These are phyloP conservation scores for Papiliotrema flavescens DNA, from an alignment of 1,284 basidiomycete genomes.

Conservation along the genomic window DNA sequence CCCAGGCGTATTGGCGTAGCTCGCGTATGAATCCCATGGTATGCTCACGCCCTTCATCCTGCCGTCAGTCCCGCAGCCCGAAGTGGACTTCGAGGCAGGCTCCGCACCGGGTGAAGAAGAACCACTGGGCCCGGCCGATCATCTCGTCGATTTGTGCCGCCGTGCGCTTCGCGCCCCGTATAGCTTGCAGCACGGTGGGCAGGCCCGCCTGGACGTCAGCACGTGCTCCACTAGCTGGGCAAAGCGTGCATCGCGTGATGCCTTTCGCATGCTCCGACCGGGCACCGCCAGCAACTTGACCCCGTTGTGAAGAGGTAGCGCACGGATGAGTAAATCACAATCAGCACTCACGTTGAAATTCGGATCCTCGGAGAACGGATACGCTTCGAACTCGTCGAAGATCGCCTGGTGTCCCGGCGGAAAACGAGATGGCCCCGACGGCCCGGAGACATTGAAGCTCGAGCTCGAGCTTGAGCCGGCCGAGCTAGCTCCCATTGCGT, in stretches of 20 bases:
- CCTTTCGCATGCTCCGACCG: too few relatives aligned
- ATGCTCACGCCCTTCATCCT: slow-evolving; percentile 10
- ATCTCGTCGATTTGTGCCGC: slow-evolving; percentile 39
- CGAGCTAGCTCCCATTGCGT: too few relatives aligned
- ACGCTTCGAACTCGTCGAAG: slow-evolving; percentile 33
- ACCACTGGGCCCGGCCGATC: slow-evolving; percentile 43
- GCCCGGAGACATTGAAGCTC: too few relatives aligned
- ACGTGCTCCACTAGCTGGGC: neutral
- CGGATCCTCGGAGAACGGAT: slow-evolving; percentile 36
- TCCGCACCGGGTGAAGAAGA: slow-evolving; percentile 35
- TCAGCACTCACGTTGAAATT: slow-evolving; percentile 34
- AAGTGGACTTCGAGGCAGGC: neutral
- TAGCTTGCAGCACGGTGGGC: slow-evolving; percentile 33
- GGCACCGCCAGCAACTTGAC: too few relatives aligned
- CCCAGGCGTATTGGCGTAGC: slow-evolving; percentile 2
- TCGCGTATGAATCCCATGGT: slow-evolving; percentile 19
- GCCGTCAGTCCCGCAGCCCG: neutral
- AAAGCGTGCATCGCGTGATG: too few relatives aligned
- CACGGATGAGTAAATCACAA: neutral
- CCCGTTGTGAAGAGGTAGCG: too few relatives aligned
- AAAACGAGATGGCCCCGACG: too few relatives aligned
- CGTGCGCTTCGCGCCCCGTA: slow-evolving; percentile 23
- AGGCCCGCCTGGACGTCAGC: slow-evolving; percentile 27
- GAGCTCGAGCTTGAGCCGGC: too few relatives aligned
- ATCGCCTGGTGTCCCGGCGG: slow-evolving; percentile 3